Base-by-base conservation (phyloP, 257 asterid genomes). In the Solanum bukasovii region DNA sequence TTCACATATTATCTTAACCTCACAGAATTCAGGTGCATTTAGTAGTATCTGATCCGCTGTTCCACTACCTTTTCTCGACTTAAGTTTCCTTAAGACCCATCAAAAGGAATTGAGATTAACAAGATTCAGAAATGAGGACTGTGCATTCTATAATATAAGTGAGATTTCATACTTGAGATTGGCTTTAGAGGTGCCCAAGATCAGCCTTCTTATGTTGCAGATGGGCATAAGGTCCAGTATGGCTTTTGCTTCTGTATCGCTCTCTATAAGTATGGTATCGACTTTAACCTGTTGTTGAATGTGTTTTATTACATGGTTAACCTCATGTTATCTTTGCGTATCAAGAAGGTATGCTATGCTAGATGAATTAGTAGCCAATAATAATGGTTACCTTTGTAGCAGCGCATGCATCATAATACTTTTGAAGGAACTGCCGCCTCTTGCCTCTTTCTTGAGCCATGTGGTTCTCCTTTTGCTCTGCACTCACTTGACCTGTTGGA, bases 171-270 rank as follows among this genome's bases (percentile, higher is more conserved):
- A 95, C 98, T 95, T 95, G 61, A 90, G 87, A 44, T 89, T 85
- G 21, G 94, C 65, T 92, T 94, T 94, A 81, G 91, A 90, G 88
- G 93, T 92, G 70, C 95, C 95, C 5, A 95, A 23, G 29, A 96
- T 93, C 49, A 96, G 92, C 83, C 88, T 95, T 44, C 87, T 92
- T 3, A 96, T 93, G 91, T 94, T 91, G 92, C 94, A 95, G 84
- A 95, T 90, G 49, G 96, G 96, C 86, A 96, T 94, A 92, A 96
- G 98, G 87, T 94, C 97, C 59, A 94, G 72, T 91, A 96, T 91
- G 1, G 98, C 96, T 86, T 93, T 93, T 63, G 93, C 96, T 90
- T 95, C 98, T 91, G 71, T 75, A 33, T 96, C 96, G 81, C 96
- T 94, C 88, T 96, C 99, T 9, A 96, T 90, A 8, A 93, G 91